Evolutionary conservation across 176 grass and related monocot species (phyloP).

Genomic region (Hsuehochloa calcarea): DNA sequence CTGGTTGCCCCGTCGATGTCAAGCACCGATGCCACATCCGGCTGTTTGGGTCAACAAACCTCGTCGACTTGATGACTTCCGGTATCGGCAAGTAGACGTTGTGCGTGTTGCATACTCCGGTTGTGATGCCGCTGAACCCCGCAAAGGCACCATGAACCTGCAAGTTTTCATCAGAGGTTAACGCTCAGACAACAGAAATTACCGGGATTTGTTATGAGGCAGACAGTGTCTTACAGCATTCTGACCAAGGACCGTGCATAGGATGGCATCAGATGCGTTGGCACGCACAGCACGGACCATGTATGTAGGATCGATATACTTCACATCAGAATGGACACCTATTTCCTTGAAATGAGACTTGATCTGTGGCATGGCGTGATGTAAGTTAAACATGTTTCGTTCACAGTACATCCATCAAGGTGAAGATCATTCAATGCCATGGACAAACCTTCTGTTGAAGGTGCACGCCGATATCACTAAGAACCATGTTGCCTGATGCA

Average conservation of each 20-base stretch:
- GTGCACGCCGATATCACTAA: conserved; percentile 87
- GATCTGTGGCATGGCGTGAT: conserved; percentile 51
- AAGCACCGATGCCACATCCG: conserved; percentile 98
- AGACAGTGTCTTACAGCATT: conserved; percentile 63
- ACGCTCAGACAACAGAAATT: not conserved
- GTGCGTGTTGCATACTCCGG: conserved; percentile 80
- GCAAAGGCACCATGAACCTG: conserved; percentile 94
- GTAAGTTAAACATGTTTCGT: conserved; percentile 14
- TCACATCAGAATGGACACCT: conserved; percentile 73
- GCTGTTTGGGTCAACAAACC: conserved; percentile 73
- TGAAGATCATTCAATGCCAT: conserved; percentile 2
- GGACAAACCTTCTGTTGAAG: conserved; percentile 81
- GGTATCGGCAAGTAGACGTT: conserved; percentile 82
- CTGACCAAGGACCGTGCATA: conserved; percentile 96
- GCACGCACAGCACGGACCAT: conserved; percentile 91
- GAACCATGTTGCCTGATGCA: conserved; percentile 85
- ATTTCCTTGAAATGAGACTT: conserved; percentile 85
- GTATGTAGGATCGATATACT: conserved; percentile 96
- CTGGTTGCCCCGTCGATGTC: conserved; percentile 87
- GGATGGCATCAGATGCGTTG: conserved; percentile 94
- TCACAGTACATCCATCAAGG: not conserved
- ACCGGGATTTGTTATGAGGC: not conserved
- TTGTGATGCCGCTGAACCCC: conserved; percentile 93
- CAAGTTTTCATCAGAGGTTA: not conserved
- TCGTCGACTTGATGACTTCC: conserved; percentile 69